A percentile compares a stretch with the other conserved stretches of the same genome.
Conservation (phyloP, 345 rosid genomes). For the Melaleuca quinquenervia region DNA sequence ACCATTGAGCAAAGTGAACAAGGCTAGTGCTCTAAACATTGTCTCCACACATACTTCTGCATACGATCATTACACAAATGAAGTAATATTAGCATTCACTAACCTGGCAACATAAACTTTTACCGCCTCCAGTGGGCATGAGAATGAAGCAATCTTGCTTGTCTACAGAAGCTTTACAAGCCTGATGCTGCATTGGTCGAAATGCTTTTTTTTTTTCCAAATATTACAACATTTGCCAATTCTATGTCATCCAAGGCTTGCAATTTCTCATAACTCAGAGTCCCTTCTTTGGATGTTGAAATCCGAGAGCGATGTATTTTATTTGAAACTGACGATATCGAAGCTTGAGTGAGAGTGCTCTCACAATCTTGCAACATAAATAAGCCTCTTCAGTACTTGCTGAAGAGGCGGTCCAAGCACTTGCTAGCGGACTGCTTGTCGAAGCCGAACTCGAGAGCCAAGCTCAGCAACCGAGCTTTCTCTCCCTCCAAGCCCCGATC, state of each 20-base stretch:
- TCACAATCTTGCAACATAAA: constrained; percentile 34
- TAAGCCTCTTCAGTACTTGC: constrained; percentile 19
- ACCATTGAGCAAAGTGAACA: too few relatives aligned
- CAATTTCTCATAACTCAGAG: constrained; percentile 56
- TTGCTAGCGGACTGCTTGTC: constrained; percentile 49
- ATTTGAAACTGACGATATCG: constrained; percentile 18
- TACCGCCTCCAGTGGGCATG: constrained; percentile 95
- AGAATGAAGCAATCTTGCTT: constrained; percentile 84
- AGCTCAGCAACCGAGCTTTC: too few relatives aligned
- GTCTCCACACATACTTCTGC: too few relatives aligned
- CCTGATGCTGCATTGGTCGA: constrained; percentile 77
- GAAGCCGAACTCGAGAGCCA: too few relatives aligned
- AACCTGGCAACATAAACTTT: constrained; percentile 95
- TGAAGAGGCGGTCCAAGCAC: constrained; percentile 60
- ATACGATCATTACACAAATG: too few relatives aligned
- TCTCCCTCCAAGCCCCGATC: too few relatives aligned
- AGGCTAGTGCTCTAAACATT: too few relatives aligned
- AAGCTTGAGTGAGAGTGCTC: constrained; percentile 21
- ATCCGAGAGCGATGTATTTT: constrained; percentile 12
- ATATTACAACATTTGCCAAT: constrained; percentile 77
- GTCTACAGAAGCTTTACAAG: too few relatives aligned
- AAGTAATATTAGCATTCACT: constrained; percentile 6
- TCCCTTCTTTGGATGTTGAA: too few relatives aligned
- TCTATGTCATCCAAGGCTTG: constrained; percentile 73
- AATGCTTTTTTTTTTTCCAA: constrained; percentile 67